Evolutionary conservation across 768 basidiomycete genomes (phyloP), one percentile per base, ranked within the genome.

Genomic region (Leccinum subtestaceum): DNA sequence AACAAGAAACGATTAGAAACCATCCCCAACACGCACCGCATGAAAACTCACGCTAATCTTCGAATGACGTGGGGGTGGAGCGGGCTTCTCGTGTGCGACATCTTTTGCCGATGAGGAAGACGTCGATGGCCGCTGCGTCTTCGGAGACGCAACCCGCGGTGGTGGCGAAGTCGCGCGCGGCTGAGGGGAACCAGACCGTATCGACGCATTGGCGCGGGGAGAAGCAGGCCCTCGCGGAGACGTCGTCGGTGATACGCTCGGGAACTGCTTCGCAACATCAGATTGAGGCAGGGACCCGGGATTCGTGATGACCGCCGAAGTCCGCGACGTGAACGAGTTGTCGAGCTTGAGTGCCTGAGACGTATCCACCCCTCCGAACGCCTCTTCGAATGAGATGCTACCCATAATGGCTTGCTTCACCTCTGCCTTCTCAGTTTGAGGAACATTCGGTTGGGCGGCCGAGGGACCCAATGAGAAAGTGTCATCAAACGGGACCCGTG

Each of bases 41-140:
- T 31, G 21, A 60, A 4, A 11, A 81, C 88, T 76, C 75, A 92
- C 91, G 63, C 88, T 93, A 55, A 91, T 76, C 70, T 90, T 90
- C 29, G 89, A 90, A 64, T 84, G 83, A 60, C 86, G 81, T 52
- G 80, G 72, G 2, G 77, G 65, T n/a, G 82, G 72, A 21, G 78
- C 65, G 13, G 86, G 83, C 67, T 85, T 85, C 59, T 85, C 84
- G 9, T 81, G 78, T 3, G 71, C 73, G 12, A 48, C 56, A 53
- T 85, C 84, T 60, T 84, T 86, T 7, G 63, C 60, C 0, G 83
- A 81, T 1, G 84, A 84, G 11, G 81, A 83, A 13, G 81, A 83
- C 1, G 85, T 87, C 8, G 84, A 84, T 7, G 80, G 73, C 25
- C 87, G 83, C 38, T 68, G 74, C 19, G 78, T 75, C 67, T 81